Evolutionary conservation across 768 basidiomycete genomes (phyloP).

Genomic region (Mycena epipterygia): DNA sequence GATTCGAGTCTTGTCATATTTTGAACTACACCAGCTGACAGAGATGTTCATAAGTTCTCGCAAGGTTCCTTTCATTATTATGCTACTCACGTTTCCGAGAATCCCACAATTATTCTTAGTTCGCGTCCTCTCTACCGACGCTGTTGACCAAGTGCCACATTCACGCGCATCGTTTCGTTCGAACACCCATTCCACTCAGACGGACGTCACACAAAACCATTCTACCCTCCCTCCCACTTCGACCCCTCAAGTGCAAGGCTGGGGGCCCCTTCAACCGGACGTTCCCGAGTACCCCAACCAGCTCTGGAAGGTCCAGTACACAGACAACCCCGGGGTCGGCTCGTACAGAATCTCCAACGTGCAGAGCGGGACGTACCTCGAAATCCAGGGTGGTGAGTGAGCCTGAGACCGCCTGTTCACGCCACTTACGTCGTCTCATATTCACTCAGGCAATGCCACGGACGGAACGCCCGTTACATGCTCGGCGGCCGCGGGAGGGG

Average conservation of each 20-base stretch:
- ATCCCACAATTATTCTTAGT: conserved; percentile 4
- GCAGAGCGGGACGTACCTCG: conserved; percentile 7
- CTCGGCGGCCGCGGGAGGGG: conserved; percentile 1
- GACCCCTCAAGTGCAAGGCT: conserved; percentile 20
- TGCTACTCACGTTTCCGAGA: conserved; percentile 3
- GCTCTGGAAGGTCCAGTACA: conserved; percentile 17
- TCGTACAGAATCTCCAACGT: conserved; percentile 18
- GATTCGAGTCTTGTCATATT: neutral
- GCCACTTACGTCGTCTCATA: neutral
- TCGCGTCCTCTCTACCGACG: conserved; percentile 17
- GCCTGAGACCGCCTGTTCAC: neutral
- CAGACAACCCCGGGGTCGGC: conserved; percentile 2
- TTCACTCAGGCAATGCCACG: conserved; percentile 13
- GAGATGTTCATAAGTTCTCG: conserved; percentile 14
- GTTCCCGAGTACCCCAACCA: conserved; percentile 14
- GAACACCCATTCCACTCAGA: conserved; percentile 12
- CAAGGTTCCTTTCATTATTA: conserved; percentile 5
- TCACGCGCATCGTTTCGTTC: neutral
- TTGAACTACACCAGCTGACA: conserved; percentile 9
- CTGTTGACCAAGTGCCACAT: neutral
- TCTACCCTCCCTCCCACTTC: conserved; percentile 9
- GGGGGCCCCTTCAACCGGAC: conserved; percentile 1
- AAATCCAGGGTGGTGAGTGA: conserved; percentile 13
- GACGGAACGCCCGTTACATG: conserved; percentile 19
- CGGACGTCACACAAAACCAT: conserved; percentile 9